A percentile compares a stretch with the other conserved stretches of the same genome.
Conservation (phyloP, 441 rosid species). For the Erodium moschatum region DNA sequence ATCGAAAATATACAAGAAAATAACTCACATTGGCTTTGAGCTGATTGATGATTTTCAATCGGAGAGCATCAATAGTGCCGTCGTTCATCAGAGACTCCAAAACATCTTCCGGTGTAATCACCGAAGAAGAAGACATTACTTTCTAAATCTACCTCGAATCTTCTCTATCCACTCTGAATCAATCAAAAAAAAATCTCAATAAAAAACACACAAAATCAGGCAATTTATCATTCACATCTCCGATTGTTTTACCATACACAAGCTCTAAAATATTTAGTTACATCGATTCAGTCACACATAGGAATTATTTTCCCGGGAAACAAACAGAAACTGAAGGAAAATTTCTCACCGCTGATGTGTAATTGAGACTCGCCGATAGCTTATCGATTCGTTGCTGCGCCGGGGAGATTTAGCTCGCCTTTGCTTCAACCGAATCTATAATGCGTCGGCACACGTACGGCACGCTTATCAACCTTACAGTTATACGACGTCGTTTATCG, state of each 20-base stretch:
- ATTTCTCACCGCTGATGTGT: background rate
- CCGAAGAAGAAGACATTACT: constrained; percentile 39
- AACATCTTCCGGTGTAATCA: constrained; percentile 82
- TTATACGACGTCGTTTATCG: background rate
- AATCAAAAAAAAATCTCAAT: background rate
- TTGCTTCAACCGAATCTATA: background rate
- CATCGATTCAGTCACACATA: too few species aligned
- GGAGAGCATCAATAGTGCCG: constrained; percentile 83
- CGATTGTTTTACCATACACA: background rate
- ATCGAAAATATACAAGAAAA: background rate
- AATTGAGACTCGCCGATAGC: too few species aligned
- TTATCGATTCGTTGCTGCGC: background rate
- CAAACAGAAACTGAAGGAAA: background rate
- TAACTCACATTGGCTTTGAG: constrained; percentile 74
- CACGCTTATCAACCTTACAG: background rate
- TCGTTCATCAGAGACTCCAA: constrained; percentile 92
- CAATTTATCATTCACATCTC: background rate
- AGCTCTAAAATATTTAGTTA: too few species aligned
- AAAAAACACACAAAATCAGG: background rate
- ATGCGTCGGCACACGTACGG: background rate
- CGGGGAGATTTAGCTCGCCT: background rate
- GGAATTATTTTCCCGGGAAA: constrained; percentile 1
- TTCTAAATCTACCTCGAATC: background rate
- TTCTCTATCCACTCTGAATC: background rate
- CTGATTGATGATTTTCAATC: constrained; percentile 87